A percentile compares a stretch with the other conserved stretches of the same genome.
phyloP scores from a whole-genome alignment of 78 protist genomes.

The Isochrysis galbana region DNA sequence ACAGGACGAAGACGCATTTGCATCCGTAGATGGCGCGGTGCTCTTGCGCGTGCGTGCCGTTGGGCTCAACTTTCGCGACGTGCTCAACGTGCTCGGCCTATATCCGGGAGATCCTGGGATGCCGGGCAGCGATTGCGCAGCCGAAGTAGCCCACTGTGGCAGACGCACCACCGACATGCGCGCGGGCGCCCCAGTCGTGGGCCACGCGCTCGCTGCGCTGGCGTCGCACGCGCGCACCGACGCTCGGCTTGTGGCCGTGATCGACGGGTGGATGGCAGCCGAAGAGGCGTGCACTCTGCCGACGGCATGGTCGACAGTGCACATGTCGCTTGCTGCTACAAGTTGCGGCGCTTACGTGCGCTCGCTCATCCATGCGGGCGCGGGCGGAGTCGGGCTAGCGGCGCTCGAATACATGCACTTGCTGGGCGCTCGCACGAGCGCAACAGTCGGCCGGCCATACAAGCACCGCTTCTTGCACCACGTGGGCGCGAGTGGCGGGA shows the following conservation, averaged over 20 bases:
- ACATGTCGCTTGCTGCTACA: neutral
- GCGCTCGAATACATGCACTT: neutral
- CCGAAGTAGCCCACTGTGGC: neutral
- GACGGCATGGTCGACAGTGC: neutral
- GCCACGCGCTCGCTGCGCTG: neutral
- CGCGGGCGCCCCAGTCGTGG: neutral
- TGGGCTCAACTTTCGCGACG: neutral
- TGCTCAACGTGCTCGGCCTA: neutral
- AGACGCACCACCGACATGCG: neutral
- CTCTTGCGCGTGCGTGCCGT: neutral
- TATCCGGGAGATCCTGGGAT: neutral
- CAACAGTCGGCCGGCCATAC: slow-evolving; percentile 4
- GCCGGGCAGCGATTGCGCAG: neutral
- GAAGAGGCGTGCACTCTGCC: neutral
- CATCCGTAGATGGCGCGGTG: too few relatives aligned
- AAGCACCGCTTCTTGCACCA: neutral
- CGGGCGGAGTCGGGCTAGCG: slow-evolving; percentile 39
- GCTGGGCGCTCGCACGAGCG: neutral
- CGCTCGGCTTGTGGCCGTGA: neutral
- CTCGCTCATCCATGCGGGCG: neutral
- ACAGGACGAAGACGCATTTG: too few relatives aligned
- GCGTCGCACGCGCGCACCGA: neutral
- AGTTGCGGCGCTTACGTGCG: neutral
- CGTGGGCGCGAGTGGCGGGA: too few relatives aligned
- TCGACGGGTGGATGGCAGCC: neutral